Base-by-base conservation (phyloP, 148 eudicot species). In the Camellia sinensis region DNA sequence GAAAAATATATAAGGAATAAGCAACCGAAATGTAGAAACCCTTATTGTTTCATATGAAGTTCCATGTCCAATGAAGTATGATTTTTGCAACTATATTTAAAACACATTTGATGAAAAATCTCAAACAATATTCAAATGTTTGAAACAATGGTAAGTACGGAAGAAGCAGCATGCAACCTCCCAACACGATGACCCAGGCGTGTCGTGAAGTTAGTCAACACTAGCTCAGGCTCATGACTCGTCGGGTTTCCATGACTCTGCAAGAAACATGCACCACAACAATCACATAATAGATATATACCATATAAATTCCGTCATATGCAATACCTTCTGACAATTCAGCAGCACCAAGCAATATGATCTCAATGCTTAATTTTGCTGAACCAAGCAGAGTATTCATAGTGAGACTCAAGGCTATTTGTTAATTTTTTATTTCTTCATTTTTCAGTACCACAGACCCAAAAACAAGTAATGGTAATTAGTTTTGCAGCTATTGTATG, bases 161-260 rank as follows among this genome's bases (percentile, higher is more conserved):
- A 74, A 50, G 2, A 44, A 50, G 17, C 18, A 59, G 29, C 63
- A 45, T 37, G 64, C 67, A 18, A 94, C 97, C 97, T 94, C 82
- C 97, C 97, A 73, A 94, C 78, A 60, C 98, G 97, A 88, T 52
- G 71, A 67, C 77, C 78, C 13, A 80, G 91, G 56, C 95, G 91
- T 19, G 99, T 95, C 3, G 95, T 88, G 85, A 95, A 95, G 84
- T 93, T 95, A 74, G 81, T 92, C 79, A 95, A 82, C 74, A 95
- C 93, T 44, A 95, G 87, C 87, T 95, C 99, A 70, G 99, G 99
- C 89, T 86, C 78, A 77, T 95, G 99, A 81, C 88, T 85, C 77
- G 99, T 95, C 21, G 99, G 99, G 76, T 93, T 95, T 83, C 97
- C 99, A 87, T 95, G 99, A 86, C 90, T 92, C 99, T 95, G 95